Evolutionary conservation across 495 filamentous ascomycete genomes (phyloP).

Genomic region (Tetracladium setigerum): DNA sequence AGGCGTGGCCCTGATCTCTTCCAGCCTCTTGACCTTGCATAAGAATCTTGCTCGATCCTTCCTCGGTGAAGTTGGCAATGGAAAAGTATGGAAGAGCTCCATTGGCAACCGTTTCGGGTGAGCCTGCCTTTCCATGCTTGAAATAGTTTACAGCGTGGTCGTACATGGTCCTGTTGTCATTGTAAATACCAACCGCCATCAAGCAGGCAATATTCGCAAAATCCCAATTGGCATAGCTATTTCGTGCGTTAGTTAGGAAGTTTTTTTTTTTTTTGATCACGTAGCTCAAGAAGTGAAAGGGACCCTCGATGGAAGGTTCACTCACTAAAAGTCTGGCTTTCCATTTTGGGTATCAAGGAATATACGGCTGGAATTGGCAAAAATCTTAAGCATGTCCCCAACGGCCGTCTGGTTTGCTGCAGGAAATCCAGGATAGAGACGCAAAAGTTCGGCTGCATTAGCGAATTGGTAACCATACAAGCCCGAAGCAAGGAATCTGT

Average conservation of each 20-base stretch:
- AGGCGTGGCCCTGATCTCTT: conserved; percentile 36
- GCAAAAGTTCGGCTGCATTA: conserved; percentile 37
- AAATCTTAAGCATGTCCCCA: conserved; percentile 26
- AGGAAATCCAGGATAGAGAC: conserved; percentile 20
- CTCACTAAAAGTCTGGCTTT: conserved; percentile 8
- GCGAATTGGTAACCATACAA: conserved; percentile 40
- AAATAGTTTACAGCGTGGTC: conserved; percentile 27
- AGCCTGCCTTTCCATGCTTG: conserved; percentile 19
- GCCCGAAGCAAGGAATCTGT: conserved; percentile 34
- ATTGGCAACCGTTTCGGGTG: conserved; percentile 17
- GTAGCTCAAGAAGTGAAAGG: no score
- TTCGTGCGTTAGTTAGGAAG: no score
- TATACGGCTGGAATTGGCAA: conserved; percentile 28
- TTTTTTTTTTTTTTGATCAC: no score
- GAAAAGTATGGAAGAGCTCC: conserved; percentile 26
- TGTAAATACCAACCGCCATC: conserved; percentile 31
- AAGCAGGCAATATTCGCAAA: conserved; percentile 34
- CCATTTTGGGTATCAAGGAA: conserved; percentile 29
- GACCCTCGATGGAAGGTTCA: no score
- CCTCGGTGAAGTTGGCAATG: conserved; percentile 4
- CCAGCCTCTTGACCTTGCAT: conserved; percentile 37
- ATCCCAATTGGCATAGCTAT: conserved; percentile 42
- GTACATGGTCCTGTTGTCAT: conserved; percentile 34
- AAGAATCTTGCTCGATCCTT: conserved; percentile 16
- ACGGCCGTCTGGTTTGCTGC: conserved; percentile 8